Base-by-base conservation (phyloP, 345 rosid genomes). In the Brassica incana region DNA sequence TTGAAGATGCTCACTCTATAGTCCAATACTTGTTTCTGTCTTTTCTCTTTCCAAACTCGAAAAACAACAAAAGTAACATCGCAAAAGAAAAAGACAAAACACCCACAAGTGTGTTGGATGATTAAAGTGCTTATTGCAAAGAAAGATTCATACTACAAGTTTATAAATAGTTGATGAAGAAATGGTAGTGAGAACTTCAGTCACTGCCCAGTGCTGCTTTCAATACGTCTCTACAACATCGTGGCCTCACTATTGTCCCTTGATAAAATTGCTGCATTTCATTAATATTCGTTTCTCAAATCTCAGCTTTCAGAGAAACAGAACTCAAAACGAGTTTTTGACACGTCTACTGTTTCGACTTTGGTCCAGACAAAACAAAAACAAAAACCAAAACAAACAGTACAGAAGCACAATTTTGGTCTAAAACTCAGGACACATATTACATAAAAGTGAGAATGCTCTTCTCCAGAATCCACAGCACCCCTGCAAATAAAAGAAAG, bases 401-500 rank as follows among this genome's bases (percentile, higher is more conserved):
- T 8, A 38, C 40, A 73, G 29, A 63, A 18, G n/a, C n/a, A 12
- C 20, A 50, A 45, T 11, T 56, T 20, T 12, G 27, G 74, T 60
- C 50, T 43, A 60, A 30, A 30, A 60, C 43, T 11, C 40, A 38
- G 18, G 29, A 27, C 29, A 27, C 29, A 27, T 27, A 18, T 18
- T 27, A 27, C 29, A 27, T 27, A 27, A 27, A 27, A 27, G 29
- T 27, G 29, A 0, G 29, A 27, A 27, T 27, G 29, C 29, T 27
- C 29, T 25, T 25, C 27, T 27, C 29, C 29, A 27, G 35, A 25
- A 65, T 52, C 60, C 59, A 1, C 29, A 27, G 76, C 25, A 71
- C 54, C 10, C 77, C 81, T 78, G 73, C 68, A 78, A 72, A 58
- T 27, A 23, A 65, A 5, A 78, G 12, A 56, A 18, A 40, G 1